These are phyloP conservation scores for Acrocalymma vagum DNA, from an alignment of 2,329 filamentous ascomycete species.

Conservation along the genomic window DNA sequence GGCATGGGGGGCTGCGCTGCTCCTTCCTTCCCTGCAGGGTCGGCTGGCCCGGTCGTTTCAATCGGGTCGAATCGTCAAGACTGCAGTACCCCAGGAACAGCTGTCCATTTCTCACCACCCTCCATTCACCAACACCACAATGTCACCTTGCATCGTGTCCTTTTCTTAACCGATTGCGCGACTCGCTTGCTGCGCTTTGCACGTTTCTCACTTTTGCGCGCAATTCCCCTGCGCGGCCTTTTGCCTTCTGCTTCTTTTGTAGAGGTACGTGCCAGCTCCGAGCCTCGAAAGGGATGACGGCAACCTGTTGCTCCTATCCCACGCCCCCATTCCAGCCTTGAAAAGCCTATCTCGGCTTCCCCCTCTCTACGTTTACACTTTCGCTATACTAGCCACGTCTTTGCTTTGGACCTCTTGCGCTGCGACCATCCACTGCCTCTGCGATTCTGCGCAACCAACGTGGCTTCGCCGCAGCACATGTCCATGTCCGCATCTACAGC, in stretches of 20 bases:
- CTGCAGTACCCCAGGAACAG: slow-evolving; percentile 37
- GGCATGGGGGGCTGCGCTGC: no score
- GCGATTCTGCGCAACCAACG: slow-evolving; percentile 3
- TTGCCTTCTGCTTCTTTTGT: slow-evolving; percentile 37
- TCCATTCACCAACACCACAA: slow-evolving; percentile 10
- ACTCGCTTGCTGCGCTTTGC: slow-evolving; percentile 16
- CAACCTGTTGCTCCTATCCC: slow-evolving; percentile 9
- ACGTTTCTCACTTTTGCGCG: slow-evolving; percentile 9
- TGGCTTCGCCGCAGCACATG: slow-evolving; percentile 2
- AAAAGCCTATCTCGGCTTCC: background rate
- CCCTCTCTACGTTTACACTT: background rate
- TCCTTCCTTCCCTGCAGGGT: no score
- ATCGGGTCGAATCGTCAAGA: no score
- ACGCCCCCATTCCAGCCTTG: slow-evolving; percentile 3
- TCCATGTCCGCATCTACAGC: slow-evolving; percentile 8
- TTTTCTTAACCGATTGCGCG: slow-evolving; percentile 29
- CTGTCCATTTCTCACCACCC: slow-evolving; percentile 32
- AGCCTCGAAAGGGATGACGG: slow-evolving; percentile 35
- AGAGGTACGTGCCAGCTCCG: slow-evolving; percentile 38
- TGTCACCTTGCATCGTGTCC: slow-evolving; percentile 30
- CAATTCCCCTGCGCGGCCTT: slow-evolving; percentile 13
- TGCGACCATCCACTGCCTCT: slow-evolving; percentile 6
- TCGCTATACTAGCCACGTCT: no score
- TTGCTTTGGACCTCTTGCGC: background rate
- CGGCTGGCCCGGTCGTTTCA: no score